phyloP scores from a whole-genome alignment of 805 yeast species.

The Candida odintsovae region DNA sequence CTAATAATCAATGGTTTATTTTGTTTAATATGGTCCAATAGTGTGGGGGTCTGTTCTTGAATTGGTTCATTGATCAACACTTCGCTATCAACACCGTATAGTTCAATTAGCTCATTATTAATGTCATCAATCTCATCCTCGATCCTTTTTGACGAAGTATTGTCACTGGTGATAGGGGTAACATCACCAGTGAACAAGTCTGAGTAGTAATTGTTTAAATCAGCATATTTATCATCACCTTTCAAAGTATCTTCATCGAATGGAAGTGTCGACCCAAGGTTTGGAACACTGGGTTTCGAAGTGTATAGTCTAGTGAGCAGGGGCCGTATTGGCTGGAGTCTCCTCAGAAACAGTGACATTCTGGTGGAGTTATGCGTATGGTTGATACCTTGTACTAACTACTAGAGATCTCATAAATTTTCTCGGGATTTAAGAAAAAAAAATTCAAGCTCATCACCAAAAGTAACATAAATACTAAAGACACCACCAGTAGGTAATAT shows the following conservation, averaged over 20 bases:
- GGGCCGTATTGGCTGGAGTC: background rate
- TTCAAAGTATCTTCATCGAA: background rate
- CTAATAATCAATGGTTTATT: slow-evolving; percentile 48
- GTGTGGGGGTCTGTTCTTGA: slow-evolving; percentile 3
- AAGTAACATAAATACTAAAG: too few species aligned
- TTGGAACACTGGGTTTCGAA: background rate
- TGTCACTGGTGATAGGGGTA: background rate
- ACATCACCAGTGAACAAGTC: slow-evolving; percentile 26
- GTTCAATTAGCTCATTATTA: slow-evolving; percentile 27
- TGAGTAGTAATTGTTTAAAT: slow-evolving; percentile 29
- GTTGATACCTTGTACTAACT: too few species aligned
- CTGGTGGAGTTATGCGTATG: background rate
- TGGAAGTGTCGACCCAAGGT: background rate
- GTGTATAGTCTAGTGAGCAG: background rate
- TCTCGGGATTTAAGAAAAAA: background rate
- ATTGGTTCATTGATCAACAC: background rate
- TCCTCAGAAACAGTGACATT: background rate
- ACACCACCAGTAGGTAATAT: too few species aligned
- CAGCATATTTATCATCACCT: slow-evolving; percentile 21
- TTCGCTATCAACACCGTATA: slow-evolving; percentile 19
- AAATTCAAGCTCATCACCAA: background rate
- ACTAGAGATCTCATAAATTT: too few species aligned
- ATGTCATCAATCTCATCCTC: slow-evolving; percentile 28
- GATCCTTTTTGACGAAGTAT: background rate
- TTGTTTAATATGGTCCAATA: slow-evolving; percentile 19